Evolutionary conservation across 176 grass and related monocot species (phyloP).

Genomic region (Bothriochloa decipiens): DNA sequence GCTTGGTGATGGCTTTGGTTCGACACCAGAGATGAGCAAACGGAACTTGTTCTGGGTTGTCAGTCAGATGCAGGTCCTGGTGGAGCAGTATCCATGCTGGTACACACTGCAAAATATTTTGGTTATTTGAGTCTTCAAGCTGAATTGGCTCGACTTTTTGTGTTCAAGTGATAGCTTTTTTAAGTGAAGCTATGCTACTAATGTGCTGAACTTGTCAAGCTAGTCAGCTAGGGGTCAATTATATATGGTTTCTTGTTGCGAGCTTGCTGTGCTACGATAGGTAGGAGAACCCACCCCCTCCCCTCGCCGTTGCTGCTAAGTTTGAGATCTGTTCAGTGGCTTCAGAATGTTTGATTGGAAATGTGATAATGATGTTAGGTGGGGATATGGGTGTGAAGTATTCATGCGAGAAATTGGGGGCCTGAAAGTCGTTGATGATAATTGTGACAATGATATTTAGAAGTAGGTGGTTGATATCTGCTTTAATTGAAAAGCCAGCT

Average conservation of each 20-base stretch:
- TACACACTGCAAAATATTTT: constrained; percentile 38
- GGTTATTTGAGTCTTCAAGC: background rate
- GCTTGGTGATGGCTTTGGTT: constrained; percentile 74
- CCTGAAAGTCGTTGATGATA: background rate
- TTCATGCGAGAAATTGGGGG: background rate
- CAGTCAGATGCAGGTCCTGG: constrained; percentile 64
- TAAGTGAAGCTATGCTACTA: background rate
- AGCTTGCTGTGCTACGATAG: background rate
- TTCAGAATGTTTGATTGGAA: background rate
- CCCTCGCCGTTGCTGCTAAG: background rate
- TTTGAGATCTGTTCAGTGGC: background rate
- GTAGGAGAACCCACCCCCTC: too few relatives aligned
- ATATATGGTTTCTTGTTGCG: background rate
- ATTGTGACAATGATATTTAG: constrained; percentile 6
- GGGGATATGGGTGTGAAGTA: background rate
- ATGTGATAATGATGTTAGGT: background rate
- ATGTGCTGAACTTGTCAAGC: background rate
- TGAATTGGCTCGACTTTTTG: background rate
- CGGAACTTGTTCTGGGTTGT: constrained; percentile 84
- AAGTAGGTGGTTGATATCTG: background rate
- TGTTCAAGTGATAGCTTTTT: background rate
- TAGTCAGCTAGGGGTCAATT: background rate
- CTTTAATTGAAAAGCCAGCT: constrained; percentile 6
- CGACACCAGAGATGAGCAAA: constrained; percentile 74
- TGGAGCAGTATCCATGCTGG: constrained; percentile 76